Evolutionary conservation across 148 eudicot species (phyloP).

Genomic region (Persicaria tinctoria): DNA sequence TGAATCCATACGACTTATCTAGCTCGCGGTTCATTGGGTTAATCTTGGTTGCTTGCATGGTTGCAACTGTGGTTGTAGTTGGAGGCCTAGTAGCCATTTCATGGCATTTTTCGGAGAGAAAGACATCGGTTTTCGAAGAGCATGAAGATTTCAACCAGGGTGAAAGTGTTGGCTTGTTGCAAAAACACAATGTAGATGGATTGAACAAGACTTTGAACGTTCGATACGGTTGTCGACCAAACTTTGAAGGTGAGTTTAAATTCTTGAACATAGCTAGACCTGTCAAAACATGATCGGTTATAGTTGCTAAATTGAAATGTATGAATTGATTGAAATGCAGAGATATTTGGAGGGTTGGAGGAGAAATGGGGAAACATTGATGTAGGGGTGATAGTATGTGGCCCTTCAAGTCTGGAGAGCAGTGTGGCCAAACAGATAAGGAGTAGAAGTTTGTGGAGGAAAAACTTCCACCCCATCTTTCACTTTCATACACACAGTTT

Average conservation of each 20-base stretch:
- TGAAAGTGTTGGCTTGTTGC: neutral
- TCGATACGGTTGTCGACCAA: constrained; percentile 9
- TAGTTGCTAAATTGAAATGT: neutral
- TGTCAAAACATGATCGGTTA: neutral
- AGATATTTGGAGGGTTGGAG: neutral
- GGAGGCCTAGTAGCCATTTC: constrained; percentile 58
- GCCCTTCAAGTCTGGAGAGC: neutral
- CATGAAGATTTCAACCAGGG: neutral
- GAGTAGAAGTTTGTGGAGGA: constrained; percentile 7
- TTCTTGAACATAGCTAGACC: neutral
- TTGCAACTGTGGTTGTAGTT: constrained; percentile 50
- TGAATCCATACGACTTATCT: constrained; percentile 42
- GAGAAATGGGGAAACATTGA: constrained; percentile 8
- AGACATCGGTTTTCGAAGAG: neutral
- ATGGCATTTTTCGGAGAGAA: constrained; percentile 69
- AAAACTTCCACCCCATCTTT: neutral
- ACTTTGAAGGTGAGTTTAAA: constrained; percentile 1
- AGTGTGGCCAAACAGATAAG: constrained; percentile 14
- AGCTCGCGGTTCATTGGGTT: constrained; percentile 87
- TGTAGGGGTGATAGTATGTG: constrained; percentile 14
- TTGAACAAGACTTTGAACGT: neutral
- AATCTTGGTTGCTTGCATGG: constrained; percentile 61
- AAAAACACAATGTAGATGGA: neutral
- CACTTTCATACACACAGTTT: constrained; percentile 12
- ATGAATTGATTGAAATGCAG: neutral